Percentiles rank a stretch among this genome's conserved stretches.
phyloP scores from a whole-genome alignment of 2,329 filamentous ascomycete genomes.

The Clonostachys sp. region DNA sequence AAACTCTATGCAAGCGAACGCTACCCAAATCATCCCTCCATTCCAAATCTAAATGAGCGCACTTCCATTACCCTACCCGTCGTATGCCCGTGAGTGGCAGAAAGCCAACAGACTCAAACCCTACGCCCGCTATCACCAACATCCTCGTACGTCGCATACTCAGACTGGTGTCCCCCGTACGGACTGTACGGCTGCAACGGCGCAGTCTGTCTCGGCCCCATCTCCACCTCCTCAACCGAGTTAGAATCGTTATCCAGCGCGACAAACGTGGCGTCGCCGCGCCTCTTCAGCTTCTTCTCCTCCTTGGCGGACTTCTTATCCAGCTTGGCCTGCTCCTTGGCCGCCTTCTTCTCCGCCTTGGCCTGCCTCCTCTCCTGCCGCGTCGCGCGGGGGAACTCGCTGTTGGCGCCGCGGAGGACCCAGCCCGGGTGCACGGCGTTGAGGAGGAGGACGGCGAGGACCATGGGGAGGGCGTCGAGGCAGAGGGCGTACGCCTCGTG shows the following conservation, averaged over 20 bases:
- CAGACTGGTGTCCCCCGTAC: no score
- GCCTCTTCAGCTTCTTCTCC: not conserved
- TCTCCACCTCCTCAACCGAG: not conserved
- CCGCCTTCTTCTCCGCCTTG: slow-evolving; percentile 26
- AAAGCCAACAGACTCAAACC: no score
- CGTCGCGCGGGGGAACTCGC: slow-evolving; percentile 30
- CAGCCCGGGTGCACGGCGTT: slow-evolving; percentile 40
- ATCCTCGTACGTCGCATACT: no score
- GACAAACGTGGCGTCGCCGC: not conserved
- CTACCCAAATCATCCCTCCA: no score
- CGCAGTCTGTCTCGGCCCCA: not conserved
- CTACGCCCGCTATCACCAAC: no score
- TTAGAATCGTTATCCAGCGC: not conserved
- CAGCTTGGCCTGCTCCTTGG: not conserved
- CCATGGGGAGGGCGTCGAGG: slow-evolving; percentile 52
- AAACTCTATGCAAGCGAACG: no score
- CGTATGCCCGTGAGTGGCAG: no score
- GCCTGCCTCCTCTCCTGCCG: slow-evolving; percentile 25
- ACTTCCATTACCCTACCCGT: no score
- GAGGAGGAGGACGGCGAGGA: slow-evolving; percentile 33
- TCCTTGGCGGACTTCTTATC: not conserved
- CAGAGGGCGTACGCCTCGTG: slow-evolving; percentile 47
- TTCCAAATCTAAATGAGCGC: no score
- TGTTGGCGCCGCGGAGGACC: slow-evolving; percentile 31
- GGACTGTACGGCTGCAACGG: no score